Conservation (phyloP, 495 filamentous ascomycete genomes). For the Entonaema liquescens region DNA sequence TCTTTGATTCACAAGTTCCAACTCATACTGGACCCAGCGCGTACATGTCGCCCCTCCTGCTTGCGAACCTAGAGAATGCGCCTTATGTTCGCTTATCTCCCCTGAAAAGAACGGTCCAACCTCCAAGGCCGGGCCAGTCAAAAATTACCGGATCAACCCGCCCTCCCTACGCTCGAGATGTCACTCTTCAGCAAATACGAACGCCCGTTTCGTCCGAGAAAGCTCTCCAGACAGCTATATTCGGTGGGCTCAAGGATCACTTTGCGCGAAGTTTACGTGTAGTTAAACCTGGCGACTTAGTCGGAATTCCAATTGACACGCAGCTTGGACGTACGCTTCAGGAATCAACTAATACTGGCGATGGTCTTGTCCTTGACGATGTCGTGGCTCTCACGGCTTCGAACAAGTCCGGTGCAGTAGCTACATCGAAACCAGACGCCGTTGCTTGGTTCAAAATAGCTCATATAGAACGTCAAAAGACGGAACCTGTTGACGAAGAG, state of each 20-base stretch:
- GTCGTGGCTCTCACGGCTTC: conserved; percentile 56
- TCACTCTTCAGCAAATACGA: conserved; percentile 87
- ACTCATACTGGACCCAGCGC: conserved; percentile 65
- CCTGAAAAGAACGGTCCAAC: conserved; percentile 59
- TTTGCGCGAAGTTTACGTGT: conserved; percentile 82
- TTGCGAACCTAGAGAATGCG: conserved; percentile 81
- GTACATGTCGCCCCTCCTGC: conserved; percentile 84
- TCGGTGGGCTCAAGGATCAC: conserved; percentile 83
- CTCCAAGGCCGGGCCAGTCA: conserved; percentile 50
- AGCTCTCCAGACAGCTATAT: conserved; percentile 80
- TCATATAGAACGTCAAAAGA: conserved; percentile 68
- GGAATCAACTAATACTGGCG: conserved; percentile 61
- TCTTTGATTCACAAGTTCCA: conserved; percentile 63
- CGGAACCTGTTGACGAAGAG: conserved; percentile 57
- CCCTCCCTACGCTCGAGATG: conserved; percentile 88
- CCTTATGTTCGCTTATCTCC: conserved; percentile 77
- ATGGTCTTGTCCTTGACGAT: conserved; percentile 74
- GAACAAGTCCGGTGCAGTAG: conserved; percentile 31
- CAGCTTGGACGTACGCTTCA: conserved; percentile 79
- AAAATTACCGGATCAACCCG: conserved; percentile 65
- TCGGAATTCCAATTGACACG: conserved; percentile 87
- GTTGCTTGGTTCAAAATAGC: conserved; percentile 92
- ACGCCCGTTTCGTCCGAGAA: conserved; percentile 88
- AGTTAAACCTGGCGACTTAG: conserved; percentile 83
- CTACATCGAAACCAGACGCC: conserved; percentile 57